Evolutionary conservation across 1,284 basidiomycete species (phyloP).

Genomic region (Violaceomyces palustris): DNA sequence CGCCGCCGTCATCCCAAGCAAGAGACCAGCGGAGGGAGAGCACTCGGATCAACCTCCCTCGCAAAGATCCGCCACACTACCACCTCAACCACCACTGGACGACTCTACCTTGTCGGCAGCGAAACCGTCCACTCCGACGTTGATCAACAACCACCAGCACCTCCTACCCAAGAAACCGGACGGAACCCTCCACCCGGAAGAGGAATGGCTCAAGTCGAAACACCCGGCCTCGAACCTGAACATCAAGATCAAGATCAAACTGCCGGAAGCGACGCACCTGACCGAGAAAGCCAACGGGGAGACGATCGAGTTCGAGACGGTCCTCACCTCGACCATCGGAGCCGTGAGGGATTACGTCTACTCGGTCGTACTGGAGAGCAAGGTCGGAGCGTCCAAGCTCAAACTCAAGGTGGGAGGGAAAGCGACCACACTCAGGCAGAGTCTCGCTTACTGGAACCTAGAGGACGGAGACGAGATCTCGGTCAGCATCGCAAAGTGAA

Average conservation of each 20-base stretch:
- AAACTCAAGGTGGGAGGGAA: conserved; percentile 38
- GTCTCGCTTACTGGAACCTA: conserved; percentile 47
- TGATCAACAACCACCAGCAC: too few species aligned
- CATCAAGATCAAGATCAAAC: conserved; percentile 23
- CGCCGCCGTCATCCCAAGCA: too few species aligned
- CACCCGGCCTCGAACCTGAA: conserved; percentile 22
- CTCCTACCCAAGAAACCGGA: conserved; percentile 21
- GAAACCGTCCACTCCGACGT: too few species aligned
- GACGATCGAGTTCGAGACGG: conserved; percentile 27
- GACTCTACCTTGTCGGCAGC: too few species aligned
- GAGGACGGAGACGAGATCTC: conserved; percentile 35
- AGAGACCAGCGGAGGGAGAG: too few species aligned
- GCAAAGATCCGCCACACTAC: too few species aligned
- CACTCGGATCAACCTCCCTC: too few species aligned
- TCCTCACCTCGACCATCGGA: conserved; percentile 18
- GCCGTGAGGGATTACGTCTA: conserved; percentile 43
- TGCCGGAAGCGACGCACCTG: conserved; percentile 19
- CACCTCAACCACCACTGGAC: too few species aligned
- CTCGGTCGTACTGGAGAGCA: conserved; percentile 24
- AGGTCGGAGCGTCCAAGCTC: conserved; percentile 43
- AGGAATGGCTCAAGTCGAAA: conserved; percentile 38
- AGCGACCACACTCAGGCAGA: conserved; percentile 45
- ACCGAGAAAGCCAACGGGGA: conserved; percentile 32
- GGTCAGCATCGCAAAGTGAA: conserved; percentile 27
- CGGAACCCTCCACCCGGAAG: conserved; percentile 32